Evolutionary conservation across 371 early-diverging fungal genomes (phyloP).

Genomic region (Batkoa obscura): DNA sequence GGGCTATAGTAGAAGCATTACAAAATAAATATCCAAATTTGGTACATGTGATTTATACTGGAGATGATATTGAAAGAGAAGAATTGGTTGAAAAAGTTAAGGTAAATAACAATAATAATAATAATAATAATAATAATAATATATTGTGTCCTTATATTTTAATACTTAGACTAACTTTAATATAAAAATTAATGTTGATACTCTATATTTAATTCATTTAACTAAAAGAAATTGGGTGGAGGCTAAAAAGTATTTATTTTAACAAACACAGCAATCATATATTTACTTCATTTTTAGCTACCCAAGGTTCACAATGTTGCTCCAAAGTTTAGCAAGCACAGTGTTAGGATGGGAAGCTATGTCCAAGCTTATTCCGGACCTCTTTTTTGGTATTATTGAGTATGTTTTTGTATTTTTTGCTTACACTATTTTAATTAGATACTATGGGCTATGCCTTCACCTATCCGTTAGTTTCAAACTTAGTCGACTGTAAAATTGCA

Average conservation of each 20-base stretch:
- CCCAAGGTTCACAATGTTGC: conserved; percentile 60
- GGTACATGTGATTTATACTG: conserved; percentile 59
- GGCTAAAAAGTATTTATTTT: conserved; percentile 25
- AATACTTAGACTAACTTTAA: conserved; percentile 41
- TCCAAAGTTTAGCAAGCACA: conserved; percentile 70
- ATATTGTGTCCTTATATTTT: too few species aligned
- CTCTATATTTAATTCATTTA: conserved; percentile 41
- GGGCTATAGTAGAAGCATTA: conserved; percentile 64
- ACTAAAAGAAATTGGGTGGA: conserved; percentile 42
- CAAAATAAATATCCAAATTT: conserved; percentile 37
- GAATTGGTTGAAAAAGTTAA: conserved; percentile 38
- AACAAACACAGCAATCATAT: background rate
- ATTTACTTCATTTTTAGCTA: conserved; percentile 23
- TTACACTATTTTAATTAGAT: conserved; percentile 23
- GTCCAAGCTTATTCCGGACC: conserved; percentile 41
- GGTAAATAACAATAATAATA: conserved; percentile 14
- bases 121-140: too few species aligned
- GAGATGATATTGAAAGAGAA: conserved; percentile 31
- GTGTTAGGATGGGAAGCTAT: conserved; percentile 61
- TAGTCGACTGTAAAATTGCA: conserved; percentile 41
- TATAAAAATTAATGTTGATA: conserved; percentile 31
- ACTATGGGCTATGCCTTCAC: conserved; percentile 91
- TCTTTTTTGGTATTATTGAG: conserved; percentile 40
- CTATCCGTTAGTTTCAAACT: conserved; percentile 52
- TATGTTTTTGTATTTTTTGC: background rate